phyloP scores from a whole-genome alignment of 192 early-diverging fungal species.

The Mortierella antarctica region DNA sequence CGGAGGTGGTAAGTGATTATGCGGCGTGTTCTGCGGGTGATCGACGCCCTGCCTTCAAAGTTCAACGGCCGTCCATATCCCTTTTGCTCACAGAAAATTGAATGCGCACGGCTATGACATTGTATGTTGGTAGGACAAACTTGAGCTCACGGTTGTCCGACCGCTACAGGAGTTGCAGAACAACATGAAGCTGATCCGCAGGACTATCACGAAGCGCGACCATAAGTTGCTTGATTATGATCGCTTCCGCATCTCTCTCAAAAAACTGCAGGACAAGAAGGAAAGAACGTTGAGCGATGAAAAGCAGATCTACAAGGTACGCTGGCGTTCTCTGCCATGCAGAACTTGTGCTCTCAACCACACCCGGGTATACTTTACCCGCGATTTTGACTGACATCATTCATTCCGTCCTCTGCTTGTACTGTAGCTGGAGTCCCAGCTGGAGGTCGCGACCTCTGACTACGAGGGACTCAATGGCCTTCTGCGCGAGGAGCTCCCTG shows the following conservation, averaged over 20 bases:
- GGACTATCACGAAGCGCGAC: slow-evolving; percentile 87
- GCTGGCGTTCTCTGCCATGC: not conserved
- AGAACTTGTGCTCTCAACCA: not conserved
- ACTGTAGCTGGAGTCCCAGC: slow-evolving; percentile 68
- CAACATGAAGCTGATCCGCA: slow-evolving; percentile 82
- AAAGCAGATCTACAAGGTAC: slow-evolving; percentile 70
- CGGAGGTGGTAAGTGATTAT: slow-evolving; percentile 43
- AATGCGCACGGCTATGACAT: too few species aligned
- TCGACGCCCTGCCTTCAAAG: not conserved
- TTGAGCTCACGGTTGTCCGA: slow-evolving; percentile 83
- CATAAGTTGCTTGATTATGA: slow-evolving; percentile 97
- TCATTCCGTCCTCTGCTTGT: not conserved
- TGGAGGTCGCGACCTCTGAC: slow-evolving; percentile 85
- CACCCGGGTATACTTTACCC: too few species aligned
- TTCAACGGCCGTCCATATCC: not conserved
- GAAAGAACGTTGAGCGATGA: slow-evolving; percentile 71
- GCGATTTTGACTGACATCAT: not conserved
- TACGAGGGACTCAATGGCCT: slow-evolving; percentile 87
- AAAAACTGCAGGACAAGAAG: slow-evolving; percentile 80
- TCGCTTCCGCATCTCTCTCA: slow-evolving; percentile 74
- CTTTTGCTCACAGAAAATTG: not conserved
- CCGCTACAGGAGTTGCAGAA: slow-evolving; percentile 83
- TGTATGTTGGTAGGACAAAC: slow-evolving; percentile 54
- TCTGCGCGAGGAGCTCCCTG: slow-evolving; percentile 83
- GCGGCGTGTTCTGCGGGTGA: not conserved